Conservation (phyloP, 345 rosid genomes). For the Kandelia obovata region DNA sequence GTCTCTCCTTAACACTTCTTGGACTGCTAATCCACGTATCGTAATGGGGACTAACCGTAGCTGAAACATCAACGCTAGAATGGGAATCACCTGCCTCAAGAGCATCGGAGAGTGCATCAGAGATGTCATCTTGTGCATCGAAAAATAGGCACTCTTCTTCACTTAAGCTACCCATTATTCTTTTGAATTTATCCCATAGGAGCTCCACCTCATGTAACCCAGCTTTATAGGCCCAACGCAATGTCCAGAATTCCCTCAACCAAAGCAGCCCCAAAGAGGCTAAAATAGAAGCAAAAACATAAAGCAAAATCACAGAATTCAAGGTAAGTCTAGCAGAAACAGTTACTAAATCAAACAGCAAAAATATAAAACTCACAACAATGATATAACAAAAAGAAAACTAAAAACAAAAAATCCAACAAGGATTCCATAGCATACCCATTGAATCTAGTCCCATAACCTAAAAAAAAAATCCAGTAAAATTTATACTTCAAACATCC, state of each 20-base stretch:
- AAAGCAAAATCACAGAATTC: slow-evolving; percentile 42
- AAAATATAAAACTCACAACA: slow-evolving; percentile 10
- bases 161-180: slow-evolving; percentile 53
- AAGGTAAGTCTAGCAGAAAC: slow-evolving; percentile 32
- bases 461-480: slow-evolving; percentile 18
- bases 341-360: slow-evolving; percentile 21
- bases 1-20: slow-evolving; percentile 51
- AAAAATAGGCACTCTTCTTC: slow-evolving; percentile 65
- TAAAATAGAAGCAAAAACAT: slow-evolving; percentile 11
- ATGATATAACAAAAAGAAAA: slow-evolving; percentile 25
- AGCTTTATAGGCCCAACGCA: slow-evolving; percentile 36
- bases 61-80: slow-evolving; percentile 14
- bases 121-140: slow-evolving; percentile 61
- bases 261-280: slow-evolving; percentile 51
- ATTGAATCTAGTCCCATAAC: slow-evolving; percentile 56
- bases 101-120: slow-evolving; percentile 31
- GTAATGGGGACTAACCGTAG: slow-evolving; percentile 31
- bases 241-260: slow-evolving; percentile 45
- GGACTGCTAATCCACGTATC: slow-evolving; percentile 70
- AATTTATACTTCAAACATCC: slow-evolving; percentile 13
- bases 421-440: slow-evolving; percentile 79
- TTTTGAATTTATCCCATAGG: slow-evolving; percentile 64
- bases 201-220: slow-evolving; percentile 39
- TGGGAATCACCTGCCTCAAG: slow-evolving; percentile 25
- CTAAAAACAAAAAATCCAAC: slow-evolving; percentile 56